phyloP scores from a whole-genome alignment of 257 asterid species.

The Hygrophila difformis region DNA sequence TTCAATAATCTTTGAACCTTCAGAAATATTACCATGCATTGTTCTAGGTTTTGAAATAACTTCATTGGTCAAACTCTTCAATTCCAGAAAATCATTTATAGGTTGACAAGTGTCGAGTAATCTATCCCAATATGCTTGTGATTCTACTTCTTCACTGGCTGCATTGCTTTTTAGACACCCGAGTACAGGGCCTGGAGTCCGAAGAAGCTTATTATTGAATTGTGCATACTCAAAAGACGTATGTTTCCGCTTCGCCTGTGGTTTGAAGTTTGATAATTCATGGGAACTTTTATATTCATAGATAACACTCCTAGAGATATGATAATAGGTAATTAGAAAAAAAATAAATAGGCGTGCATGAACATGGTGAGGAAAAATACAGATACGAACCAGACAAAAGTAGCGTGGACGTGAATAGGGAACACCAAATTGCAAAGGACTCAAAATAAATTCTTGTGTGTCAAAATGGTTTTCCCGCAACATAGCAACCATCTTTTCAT shows the following conservation, averaged over 20 bases:
- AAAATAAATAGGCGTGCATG: background rate
- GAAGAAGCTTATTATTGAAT: conserved; percentile 44
- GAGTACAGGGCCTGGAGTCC: conserved; percentile 50
- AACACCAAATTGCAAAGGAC: conserved; percentile 91
- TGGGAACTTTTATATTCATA: conserved; percentile 8
- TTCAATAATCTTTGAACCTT: conserved; percentile 25
- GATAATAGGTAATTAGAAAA: background rate
- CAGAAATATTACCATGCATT: conserved; percentile 20
- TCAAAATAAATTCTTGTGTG: conserved; percentile 75
- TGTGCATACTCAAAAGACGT: conserved; percentile 39
- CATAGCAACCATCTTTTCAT: conserved; percentile 58
- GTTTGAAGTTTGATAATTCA: conserved; percentile 13
- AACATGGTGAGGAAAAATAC: conserved; percentile 14
- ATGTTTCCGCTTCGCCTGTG: conserved; percentile 80
- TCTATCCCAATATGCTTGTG: conserved; percentile 32
- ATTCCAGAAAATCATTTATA: conserved; percentile 55
- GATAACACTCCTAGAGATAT: background rate
- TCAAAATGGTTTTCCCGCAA: conserved; percentile 59
- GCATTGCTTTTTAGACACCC: conserved; percentile 28
- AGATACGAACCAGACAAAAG: conserved; percentile 72
- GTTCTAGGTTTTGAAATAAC: conserved; percentile 22
- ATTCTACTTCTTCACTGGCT: conserved; percentile 27
- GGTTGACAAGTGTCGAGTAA: conserved; percentile 55
- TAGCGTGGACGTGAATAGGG: conserved; percentile 98
- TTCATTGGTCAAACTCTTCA: conserved; percentile 21